Percentiles rank a stretch among this genome's conserved stretches.
These are phyloP conservation scores for Moringa oleifera DNA, from an alignment of 345 rosid genomes.

Conservation along the genomic window DNA sequence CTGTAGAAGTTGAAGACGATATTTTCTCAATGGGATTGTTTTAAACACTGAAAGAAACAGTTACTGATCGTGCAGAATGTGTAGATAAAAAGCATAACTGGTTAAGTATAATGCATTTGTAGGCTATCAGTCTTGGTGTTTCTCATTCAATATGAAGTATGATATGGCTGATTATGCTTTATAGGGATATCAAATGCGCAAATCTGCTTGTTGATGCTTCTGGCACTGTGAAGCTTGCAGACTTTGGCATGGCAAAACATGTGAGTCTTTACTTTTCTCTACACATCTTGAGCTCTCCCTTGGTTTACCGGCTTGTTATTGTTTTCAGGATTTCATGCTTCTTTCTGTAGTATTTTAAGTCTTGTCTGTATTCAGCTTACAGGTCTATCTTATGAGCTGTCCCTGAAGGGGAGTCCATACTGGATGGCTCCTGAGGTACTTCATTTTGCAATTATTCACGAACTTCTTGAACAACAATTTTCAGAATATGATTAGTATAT, in stretches of 20 bases:
- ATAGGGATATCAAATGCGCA: conserved; percentile 78
- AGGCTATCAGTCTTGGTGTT: neutral
- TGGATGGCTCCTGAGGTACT: conserved; percentile 92
- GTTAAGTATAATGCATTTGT: neutral
- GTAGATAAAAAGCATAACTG: no score
- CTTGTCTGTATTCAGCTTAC: conserved; percentile 36
- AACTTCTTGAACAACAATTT: neutral
- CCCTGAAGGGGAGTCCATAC: conserved; percentile 71
- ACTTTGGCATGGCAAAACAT: conserved; percentile 80
- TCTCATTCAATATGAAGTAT: neutral
- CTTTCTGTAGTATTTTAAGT: neutral
- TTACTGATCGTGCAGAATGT: no score
- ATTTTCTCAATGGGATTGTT: no score
- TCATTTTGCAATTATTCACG: conserved; percentile 1
- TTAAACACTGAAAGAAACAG: no score
- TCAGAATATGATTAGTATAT: conserved; percentile 1
- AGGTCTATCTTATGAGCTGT: conserved; percentile 44
- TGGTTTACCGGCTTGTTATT: neutral
- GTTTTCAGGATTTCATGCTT: neutral
- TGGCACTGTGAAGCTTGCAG: conserved; percentile 66
- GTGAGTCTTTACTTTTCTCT: conserved; percentile 30
- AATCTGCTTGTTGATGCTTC: conserved; percentile 62
- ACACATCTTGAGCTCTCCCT: neutral
- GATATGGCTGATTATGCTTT: conserved; percentile 15
- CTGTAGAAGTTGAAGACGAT: no score